Evolutionary conservation across 2,329 filamentous ascomycete species (phyloP).

Genomic region (Westerdykella sp.): DNA sequence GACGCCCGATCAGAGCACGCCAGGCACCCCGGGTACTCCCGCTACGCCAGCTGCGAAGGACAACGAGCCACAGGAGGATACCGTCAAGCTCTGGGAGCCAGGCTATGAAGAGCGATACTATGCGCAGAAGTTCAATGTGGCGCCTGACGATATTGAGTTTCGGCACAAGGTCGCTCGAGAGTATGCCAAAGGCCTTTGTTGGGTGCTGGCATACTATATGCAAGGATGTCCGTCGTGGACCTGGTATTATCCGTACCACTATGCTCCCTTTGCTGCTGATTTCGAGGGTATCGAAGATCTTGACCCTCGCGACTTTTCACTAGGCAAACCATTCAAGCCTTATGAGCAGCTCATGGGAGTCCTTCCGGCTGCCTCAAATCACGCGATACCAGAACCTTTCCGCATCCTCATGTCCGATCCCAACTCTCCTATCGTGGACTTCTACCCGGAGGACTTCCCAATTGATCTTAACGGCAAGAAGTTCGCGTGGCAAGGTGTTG

Average conservation of each 20-base stretch:
- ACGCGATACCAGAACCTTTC: slow-evolving; percentile 82
- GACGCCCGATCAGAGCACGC: slow-evolving; percentile 56
- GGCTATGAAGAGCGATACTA: slow-evolving; percentile 96
- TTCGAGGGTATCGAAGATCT: slow-evolving; percentile 79
- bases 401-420: slow-evolving; percentile 83
- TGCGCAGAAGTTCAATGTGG: slow-evolving; percentile 87
- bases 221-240: slow-evolving; percentile 98
- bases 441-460: slow-evolving; percentile 91
- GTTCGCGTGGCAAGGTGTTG: slow-evolving; percentile 95
- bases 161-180: slow-evolving; percentile 79
- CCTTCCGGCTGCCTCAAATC: slow-evolving; percentile 83
- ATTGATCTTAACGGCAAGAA: slow-evolving; percentile 97
- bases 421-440: slow-evolving; percentile 90
- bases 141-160: slow-evolving; percentile 75
- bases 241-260: slow-evolving; percentile 98
- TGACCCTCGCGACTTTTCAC: slow-evolving; percentile 65
- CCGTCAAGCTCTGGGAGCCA: slow-evolving; percentile 86
- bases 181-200: slow-evolving; percentile 92
- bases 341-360: slow-evolving; percentile 99
- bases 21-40: slow-evolving; percentile 43
- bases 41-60: slow-evolving; percentile 38
- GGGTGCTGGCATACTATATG: slow-evolving; percentile 96
- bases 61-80: slow-evolving; percentile 67
- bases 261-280: slow-evolving; percentile 93
- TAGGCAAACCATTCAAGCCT: slow-evolving; percentile 78